These are phyloP conservation scores for Fomitopsis serialis DNA, from an alignment of 768 basidiomycete species.

Conservation along the genomic window DNA sequence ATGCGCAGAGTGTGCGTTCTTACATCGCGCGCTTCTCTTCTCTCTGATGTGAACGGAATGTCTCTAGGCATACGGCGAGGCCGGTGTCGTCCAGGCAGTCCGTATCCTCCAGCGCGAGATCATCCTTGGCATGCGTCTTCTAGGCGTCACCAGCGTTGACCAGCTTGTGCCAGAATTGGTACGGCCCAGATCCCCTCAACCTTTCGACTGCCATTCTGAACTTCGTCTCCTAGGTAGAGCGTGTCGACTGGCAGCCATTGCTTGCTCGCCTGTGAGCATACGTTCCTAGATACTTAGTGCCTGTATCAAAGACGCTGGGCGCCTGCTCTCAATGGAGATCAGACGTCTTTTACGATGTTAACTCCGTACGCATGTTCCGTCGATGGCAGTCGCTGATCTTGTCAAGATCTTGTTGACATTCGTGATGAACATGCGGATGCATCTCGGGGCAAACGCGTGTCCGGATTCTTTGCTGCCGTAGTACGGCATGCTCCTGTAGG, in stretches of 20 bases:
- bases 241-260: slow-evolving; percentile 61
- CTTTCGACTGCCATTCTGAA: background rate
- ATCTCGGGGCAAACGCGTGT: too few species aligned
- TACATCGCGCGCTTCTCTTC: background rate
- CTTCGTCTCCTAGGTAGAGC: slow-evolving; percentile 25
- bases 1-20: slow-evolving; percentile 67
- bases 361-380: too few species aligned
- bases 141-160: slow-evolving; percentile 61
- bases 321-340: background rate
- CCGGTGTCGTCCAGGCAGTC: slow-evolving; percentile 60
- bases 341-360: background rate
- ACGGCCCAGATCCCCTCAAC: slow-evolving; percentile 13
- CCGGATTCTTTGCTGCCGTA: too few species aligned
- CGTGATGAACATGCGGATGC: too few species aligned
- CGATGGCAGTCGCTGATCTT: too few species aligned
- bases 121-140: slow-evolving; percentile 63
- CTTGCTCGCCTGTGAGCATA: background rate
- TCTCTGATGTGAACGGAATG: slow-evolving; percentile 3
- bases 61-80: slow-evolving; percentile 65
- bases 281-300: background rate
- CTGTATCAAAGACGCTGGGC: background rate
- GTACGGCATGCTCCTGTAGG: too few species aligned
- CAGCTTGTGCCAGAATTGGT: slow-evolving; percentile 78
- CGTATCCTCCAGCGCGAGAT: slow-evolving; percentile 77
- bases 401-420: too few species aligned